These are phyloP conservation scores for Boletus speciosus DNA, from an alignment of 768 basidiomycete genomes.

Conservation along the genomic window DNA sequence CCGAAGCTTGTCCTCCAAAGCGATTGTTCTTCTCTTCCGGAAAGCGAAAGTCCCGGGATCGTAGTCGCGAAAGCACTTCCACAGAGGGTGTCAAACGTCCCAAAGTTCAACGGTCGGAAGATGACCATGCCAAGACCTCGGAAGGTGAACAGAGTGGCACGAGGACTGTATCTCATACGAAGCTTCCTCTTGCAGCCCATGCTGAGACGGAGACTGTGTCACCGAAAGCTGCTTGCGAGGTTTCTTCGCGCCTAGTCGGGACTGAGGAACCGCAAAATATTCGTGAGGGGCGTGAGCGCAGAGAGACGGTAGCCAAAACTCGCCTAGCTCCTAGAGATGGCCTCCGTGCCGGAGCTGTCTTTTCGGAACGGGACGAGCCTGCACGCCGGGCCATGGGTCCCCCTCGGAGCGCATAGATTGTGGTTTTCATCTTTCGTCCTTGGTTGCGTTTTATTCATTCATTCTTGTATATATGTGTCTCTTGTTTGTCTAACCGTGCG, in stretches of 20 bases:
- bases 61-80: conserved; percentile 17
- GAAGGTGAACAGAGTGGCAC: conserved; percentile 16
- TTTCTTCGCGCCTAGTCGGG: not conserved
- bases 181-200: not conserved
- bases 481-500: not conserved
- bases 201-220: conserved; percentile 3
- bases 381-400: conserved; percentile 31
- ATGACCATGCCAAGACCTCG: conserved; percentile 4
- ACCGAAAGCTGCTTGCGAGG: conserved; percentile 1
- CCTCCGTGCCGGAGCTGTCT: conserved; percentile 29
- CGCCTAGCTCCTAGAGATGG: conserved; percentile 26
- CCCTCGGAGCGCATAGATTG: conserved; percentile 15
- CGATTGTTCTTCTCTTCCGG: conserved; percentile 48
- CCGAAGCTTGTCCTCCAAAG: conserved; percentile 51
- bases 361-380: conserved; percentile 28
- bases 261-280: conserved; percentile 5
- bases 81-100: conserved; percentile 14
- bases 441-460: not conserved
- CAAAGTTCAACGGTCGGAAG: conserved; percentile 5
- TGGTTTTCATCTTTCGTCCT: not conserved
- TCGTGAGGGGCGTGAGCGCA: conserved; percentile 28
- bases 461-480: conserved; percentile 6
- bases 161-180: not conserved
- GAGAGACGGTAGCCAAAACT: conserved; percentile 19
- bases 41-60: conserved; percentile 27